A percentile compares a stretch with the other conserved stretches of the same genome.
Conservation (phyloP, 768 basidiomycete genomes). For the Boletus tylopilopsis region DNA sequence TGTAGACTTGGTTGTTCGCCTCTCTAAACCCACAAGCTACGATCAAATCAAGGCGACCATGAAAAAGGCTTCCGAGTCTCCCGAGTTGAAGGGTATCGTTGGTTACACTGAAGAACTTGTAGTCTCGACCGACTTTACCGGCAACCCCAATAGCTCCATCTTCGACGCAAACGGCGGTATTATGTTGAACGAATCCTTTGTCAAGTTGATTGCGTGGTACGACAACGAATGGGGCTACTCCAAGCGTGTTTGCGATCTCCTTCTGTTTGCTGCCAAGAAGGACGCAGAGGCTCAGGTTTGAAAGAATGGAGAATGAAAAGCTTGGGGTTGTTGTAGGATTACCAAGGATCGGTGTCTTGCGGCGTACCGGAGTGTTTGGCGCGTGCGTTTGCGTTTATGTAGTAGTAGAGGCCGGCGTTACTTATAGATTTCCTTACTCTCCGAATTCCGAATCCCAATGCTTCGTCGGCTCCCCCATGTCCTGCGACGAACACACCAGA, state of each 20-base stretch:
- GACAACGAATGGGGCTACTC: constrained; percentile 97
- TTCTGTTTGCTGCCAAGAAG: constrained; percentile 74
- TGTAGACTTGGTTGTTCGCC: constrained; percentile 93
- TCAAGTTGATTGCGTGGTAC: constrained; percentile 97
- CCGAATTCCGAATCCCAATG: constrained; percentile 4
- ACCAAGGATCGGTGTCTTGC: neutral
- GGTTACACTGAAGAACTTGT: constrained; percentile 92
- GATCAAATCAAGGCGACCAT: constrained; percentile 86
- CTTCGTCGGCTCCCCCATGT: neutral
- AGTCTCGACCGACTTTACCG: constrained; percentile 93
- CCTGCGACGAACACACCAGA: constrained; percentile 22
- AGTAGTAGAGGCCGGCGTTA: too few relatives aligned
- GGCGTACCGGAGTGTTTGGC: too few relatives aligned
- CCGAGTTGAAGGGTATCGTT: constrained; percentile 63
- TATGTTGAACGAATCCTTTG: constrained; percentile 85
- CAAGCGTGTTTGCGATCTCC: constrained; percentile 84
- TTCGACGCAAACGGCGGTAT: constrained; percentile 96
- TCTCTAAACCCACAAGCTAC: constrained; percentile 82
- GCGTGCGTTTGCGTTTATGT: too few relatives aligned
- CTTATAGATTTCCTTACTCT: too few relatives aligned
- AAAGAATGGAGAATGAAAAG: neutral
- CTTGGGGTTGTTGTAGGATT: constrained; percentile 16
- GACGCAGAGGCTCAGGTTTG: constrained; percentile 41
- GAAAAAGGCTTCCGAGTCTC: constrained; percentile 71
- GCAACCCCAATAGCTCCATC: constrained; percentile 75